Conservation (phyloP, 768 basidiomycete species). For the Dentipellis sp. region DNA sequence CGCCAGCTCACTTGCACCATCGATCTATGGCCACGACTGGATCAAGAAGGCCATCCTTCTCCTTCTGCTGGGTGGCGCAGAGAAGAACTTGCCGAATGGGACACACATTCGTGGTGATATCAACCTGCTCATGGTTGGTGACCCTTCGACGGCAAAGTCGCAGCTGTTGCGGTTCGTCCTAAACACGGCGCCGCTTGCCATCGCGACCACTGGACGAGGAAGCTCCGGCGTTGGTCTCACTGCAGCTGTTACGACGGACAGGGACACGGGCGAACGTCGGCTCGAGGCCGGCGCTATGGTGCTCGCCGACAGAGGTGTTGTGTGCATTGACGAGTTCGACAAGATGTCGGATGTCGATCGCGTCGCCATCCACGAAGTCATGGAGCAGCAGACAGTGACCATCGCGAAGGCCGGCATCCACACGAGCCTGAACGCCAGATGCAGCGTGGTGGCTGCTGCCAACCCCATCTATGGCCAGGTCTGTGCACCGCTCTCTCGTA, state of each 20-base stretch:
- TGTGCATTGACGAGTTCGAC: constrained; percentile 99
- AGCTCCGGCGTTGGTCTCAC: constrained; percentile 99
- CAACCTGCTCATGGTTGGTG: constrained; percentile 98
- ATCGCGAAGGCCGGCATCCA: constrained; percentile 99
- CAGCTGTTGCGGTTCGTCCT: constrained; percentile 95
- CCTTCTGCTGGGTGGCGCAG: constrained; percentile 89
- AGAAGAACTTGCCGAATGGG: constrained; percentile 96
- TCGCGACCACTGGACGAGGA: constrained; percentile 96
- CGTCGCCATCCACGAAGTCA: constrained; percentile 98
- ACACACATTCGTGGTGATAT: constrained; percentile 99
- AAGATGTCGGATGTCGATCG: constrained; percentile 99
- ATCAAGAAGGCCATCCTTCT: constrained; percentile 93
- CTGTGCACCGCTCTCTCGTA: constrained; percentile 44
- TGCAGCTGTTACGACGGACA: constrained; percentile 96
- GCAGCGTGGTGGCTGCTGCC: constrained; percentile 92
- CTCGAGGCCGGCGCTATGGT: constrained; percentile 99
- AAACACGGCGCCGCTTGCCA: constrained; percentile 91
- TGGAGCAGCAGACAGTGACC: constrained; percentile 99
- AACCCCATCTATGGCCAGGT: constrained; percentile 98
- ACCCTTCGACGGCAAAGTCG: constrained; percentile 97
- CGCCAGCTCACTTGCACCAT: constrained; percentile 92
- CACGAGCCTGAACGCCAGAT: constrained; percentile 91
- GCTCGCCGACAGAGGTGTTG: constrained; percentile 94
- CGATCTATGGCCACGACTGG: constrained; percentile 92
- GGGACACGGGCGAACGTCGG: constrained; percentile 93